Base-by-base conservation (phyloP, 2,329 filamentous ascomycete genomes). In the Alternaria dauci region DNA sequence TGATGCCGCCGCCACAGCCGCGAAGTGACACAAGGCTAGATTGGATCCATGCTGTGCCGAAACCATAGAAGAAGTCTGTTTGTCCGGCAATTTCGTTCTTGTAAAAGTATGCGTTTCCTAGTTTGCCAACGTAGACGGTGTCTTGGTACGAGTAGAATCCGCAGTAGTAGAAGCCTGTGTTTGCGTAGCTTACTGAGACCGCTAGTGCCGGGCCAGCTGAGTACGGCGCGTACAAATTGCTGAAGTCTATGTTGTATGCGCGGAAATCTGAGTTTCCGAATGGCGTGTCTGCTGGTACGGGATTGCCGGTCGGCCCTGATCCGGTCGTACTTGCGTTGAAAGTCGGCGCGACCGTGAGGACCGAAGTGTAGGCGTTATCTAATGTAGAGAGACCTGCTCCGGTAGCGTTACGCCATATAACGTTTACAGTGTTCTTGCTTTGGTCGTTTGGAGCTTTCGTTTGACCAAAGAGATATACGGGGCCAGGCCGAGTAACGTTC, bases 131-230 rank as follows among this genome's bases (percentile, higher is more conserved):
- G 67, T 90, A 91, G 4, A 90, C 86, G 8, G 89, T 91, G 63
- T 91, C 89, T 76, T 91, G 89, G 69, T 88, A 91, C 59, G 85
- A 88, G 70, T 88, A 88, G 67, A 91, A 86, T 0, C 88, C 86
- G 47, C 86, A 88, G 47, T 85, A 85, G 71, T 91, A 91, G 71
- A 91, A 91, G 0, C 87, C 87, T 0, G 87, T 84, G 70, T 91
- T 91, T 0, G 89, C 87, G 44, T 86, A 84, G 62, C 85, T 86
- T 5, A 89, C 81, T 18, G 84, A 86, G 7, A 90, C 70, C 0
- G 88, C 88, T 41, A 89, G 82, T 4, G 84, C 81, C 0, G 88
- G 89, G 0, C 87, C 87, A 36, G 81, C 81, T 2, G 84, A 76
- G 58, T 80, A 81, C 28, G 84, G 84, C 0, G 81, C 78, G 66